Percentiles rank a stretch among this genome's conserved stretches.
Conservation (phyloP, 2,329 filamentous ascomycete genomes). For the Juglanconis sp. region DNA sequence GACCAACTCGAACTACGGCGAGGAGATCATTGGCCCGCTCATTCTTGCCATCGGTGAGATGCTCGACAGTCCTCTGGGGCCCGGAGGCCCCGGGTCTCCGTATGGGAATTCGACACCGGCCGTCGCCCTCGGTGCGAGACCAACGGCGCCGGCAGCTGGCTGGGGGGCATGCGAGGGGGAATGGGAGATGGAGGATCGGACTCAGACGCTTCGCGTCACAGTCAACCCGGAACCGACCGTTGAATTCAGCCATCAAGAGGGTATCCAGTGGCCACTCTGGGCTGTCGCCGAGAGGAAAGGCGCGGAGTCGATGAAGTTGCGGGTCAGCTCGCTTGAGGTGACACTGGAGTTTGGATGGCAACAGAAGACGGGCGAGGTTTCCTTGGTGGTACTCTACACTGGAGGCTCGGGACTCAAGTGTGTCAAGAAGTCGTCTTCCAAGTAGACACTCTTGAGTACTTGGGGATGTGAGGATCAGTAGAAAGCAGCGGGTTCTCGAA, state of each 20-base stretch:
- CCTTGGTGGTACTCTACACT: conserved; percentile 8
- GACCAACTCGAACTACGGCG: conserved; percentile 13
- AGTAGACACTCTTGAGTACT: no score
- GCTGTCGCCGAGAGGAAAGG: conserved; percentile 9
- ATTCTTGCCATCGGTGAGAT: conserved; percentile 4
- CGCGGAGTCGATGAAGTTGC: neutral
- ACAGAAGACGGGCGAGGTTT: neutral
- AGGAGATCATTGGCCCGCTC: conserved; percentile 1
- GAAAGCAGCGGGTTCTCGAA: no score
- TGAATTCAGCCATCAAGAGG: conserved; percentile 4
- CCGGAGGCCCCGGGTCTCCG: neutral
- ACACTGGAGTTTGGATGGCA: neutral
- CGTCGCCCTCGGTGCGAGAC: neutral
- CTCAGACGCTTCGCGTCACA: conserved; percentile 7
- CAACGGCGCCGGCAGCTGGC: neutral
- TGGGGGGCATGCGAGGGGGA: conserved; percentile 10
- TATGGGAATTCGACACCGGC: neutral
- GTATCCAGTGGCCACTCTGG: conserved; percentile 3
- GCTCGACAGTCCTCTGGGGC: conserved; percentile 5
- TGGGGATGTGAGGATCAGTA: no score
- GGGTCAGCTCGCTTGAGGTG: conserved; percentile 6
- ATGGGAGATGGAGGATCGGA: conserved; percentile 8
- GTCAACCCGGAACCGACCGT: neutral
- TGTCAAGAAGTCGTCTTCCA: neutral
- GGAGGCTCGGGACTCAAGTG: conserved; percentile 9